Evolutionary conservation across 305 asterid genomes (phyloP), one percentile per base, ranked within the genome.

Genomic region (Striga hermonthica): DNA sequence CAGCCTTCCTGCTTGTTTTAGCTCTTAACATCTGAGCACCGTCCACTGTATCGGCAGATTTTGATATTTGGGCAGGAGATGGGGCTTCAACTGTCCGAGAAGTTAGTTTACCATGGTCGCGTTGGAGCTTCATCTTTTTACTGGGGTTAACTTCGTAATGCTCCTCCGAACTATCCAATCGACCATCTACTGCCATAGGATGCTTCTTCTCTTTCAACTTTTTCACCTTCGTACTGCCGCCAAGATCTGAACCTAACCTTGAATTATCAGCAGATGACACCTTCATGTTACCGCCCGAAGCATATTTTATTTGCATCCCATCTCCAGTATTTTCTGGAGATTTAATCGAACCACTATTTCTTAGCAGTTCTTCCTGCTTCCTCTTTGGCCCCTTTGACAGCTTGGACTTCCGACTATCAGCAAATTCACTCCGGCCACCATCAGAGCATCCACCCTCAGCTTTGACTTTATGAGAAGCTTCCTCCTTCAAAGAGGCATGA

Each of bases 351-450:
- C 67, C 76, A 65, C 76, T 66, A 45, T 58, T 68, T 69, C 64
- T 73, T 72, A 11, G 82, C 69, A 70, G 55, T 66, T 73, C 75
- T 15, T 79, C 88, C 65, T 70, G 52, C 69, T 76, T 87, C 81
- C 74, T 80, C 80, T 79, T 85, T 1, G 15, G 47, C 45, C 72
- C 79, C 12, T 63, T 56, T 40, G 66, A 75, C 71, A 66, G 64
- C 80, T 74, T 77, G 67, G 72, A 60, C 70, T 73, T 78, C 44
- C 64, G 79, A 47, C 82, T 88, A 73, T 86, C 83, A 79, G 68
- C 63, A 68, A 77, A 57, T 67, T 77, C 82, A 73, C 70, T 77
- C 72, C 60, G 78, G 65, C 68, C 74, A 75, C 68, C 76, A 71
- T 76, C 80, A 68, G 74, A 69, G 60, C 16, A 36, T 62, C 55